phyloP scores from a whole-genome alignment of 805 yeast genomes.

The Saturnispora zaruensis region DNA sequence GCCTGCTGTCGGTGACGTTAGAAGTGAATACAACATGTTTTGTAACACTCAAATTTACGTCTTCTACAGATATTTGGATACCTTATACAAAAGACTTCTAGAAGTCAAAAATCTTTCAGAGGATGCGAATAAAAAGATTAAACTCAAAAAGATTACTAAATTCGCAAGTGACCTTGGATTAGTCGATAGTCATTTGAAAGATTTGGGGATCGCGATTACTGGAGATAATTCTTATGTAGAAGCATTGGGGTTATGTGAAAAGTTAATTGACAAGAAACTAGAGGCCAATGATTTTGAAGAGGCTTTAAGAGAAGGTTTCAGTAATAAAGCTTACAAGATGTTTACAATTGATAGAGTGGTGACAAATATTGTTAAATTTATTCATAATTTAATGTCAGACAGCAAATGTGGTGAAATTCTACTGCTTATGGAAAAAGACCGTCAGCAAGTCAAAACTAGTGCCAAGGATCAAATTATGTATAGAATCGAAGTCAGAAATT shows the following conservation, averaged over 20 bases:
- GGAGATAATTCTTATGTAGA: conserved; percentile 71
- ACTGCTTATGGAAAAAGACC: conserved; percentile 73
- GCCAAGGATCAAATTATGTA: conserved; percentile 84
- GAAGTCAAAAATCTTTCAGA: conserved; percentile 69
- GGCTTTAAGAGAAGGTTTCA: conserved; percentile 86
- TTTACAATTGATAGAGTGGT: conserved; percentile 91
- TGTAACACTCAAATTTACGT: conserved; percentile 84
- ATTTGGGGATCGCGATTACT: conserved; percentile 65
- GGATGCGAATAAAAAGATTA: conserved; percentile 65
- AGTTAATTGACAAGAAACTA: conserved; percentile 76
- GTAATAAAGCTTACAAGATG: conserved; percentile 85
- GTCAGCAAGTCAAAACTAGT: conserved; percentile 53
- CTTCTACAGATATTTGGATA: conserved; percentile 77
- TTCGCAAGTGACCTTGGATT: conserved; percentile 86
- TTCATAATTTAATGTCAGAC: conserved; percentile 78
- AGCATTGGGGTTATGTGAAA: conserved; percentile 63
- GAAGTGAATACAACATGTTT: conserved; percentile 66
- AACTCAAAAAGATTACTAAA: conserved; percentile 50
- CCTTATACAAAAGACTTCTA: conserved; percentile 67
- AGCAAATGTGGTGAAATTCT: conserved; percentile 72
- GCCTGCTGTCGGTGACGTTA: conserved; percentile 25
- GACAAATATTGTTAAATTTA: conserved; percentile 75
- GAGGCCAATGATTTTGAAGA: conserved; percentile 97
- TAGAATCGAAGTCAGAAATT: conserved; percentile 76
- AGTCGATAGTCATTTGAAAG: conserved; percentile 70